Conservation (phyloP, 306 rosid genomes). For the Carpinus fangiana region DNA sequence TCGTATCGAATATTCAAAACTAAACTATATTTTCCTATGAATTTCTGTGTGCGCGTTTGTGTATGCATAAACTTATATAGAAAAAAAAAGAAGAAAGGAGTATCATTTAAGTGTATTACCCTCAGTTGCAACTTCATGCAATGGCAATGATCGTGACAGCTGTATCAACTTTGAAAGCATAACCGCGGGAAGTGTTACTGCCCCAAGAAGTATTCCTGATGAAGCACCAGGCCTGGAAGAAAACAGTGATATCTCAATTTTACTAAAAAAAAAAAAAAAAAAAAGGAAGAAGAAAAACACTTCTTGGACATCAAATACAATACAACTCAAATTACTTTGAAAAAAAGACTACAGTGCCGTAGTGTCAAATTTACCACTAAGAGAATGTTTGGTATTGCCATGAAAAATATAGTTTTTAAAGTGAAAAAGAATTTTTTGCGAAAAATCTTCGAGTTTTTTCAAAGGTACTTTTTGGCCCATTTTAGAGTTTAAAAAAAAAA, state of each 20-base stretch:
- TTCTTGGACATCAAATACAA: background rate
- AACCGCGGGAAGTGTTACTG: conserved; percentile 71
- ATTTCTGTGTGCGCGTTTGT: background rate
- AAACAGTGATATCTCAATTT: background rate
- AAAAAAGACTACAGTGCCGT: too few relatives aligned
- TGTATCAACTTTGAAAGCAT: conserved; percentile 78
- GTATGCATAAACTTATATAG: background rate
- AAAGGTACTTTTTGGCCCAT: too few relatives aligned
- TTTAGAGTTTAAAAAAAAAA: too few relatives aligned
- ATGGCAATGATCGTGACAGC: conserved; percentile 54
- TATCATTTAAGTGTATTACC: conserved; percentile 38
- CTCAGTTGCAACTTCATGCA: conserved; percentile 46
- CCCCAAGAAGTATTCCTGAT: conserved; percentile 79
- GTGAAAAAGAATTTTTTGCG: too few relatives aligned
- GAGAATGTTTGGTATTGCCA: too few relatives aligned
- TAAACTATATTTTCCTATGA: background rate
- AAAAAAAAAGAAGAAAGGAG: background rate
- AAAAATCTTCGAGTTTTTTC: too few relatives aligned
- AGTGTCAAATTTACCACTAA: too few relatives aligned
- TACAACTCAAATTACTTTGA: background rate
- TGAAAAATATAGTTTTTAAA: too few relatives aligned
- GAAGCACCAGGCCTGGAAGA: conserved; percentile 77
- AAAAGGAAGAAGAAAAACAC: background rate
- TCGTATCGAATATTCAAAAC: background rate
- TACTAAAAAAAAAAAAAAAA: too few relatives aligned